Evolutionary conservation across 2,329 filamentous ascomycete species (phyloP), one percentile per base, ranked within the genome.

Genomic region (Cryphonectria radicalis): DNA sequence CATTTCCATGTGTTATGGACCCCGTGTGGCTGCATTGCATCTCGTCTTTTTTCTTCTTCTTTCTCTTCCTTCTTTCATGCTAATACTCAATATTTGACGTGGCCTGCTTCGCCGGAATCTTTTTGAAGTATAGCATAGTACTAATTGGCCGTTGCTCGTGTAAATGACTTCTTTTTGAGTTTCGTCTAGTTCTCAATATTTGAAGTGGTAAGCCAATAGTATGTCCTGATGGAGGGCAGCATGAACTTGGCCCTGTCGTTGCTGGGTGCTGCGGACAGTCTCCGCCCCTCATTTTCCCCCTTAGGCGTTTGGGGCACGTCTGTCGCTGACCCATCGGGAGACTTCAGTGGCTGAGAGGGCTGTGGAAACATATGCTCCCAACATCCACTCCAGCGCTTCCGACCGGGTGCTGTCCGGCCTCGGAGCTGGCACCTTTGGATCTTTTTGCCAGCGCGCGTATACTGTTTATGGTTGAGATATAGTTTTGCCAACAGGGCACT

Each of bases 131-230:
- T 50, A n/a, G 19, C 17, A 50, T 50, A 22, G 19, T 50, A 4
- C 14, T 35, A 8, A 32, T 59, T 11, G 53, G 14, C 53, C n/a
- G n/a, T 28, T 57, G 28, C 55, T 59, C 55, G 17, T 59, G 55
- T 17, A 19, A 11, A 28, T 35, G 25, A 28, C n/a, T 57, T 28
- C 13, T 37, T 40, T 40, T 19, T 59, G 14, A n/a, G 46, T 50
- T 50, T 59, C 28, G 55, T 59, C 55, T 59, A 59, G 25, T 5
- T 14, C 55, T 59, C 55, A 59, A 59, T 59, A 35, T 19, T 59
- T 19, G 25, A 32, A 32, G 55, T 7, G 25, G 14, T 32, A 32
- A 32, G 25, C 55, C 55, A 32, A 59, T 59, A 59, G 55, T 35
- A 59, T 59, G 25, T 35, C 28, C 55, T 59, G 25, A 59, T 59